Evolutionary conservation across 441 rosid genomes (phyloP).

Genomic region (Isatis lusitanica): DNA sequence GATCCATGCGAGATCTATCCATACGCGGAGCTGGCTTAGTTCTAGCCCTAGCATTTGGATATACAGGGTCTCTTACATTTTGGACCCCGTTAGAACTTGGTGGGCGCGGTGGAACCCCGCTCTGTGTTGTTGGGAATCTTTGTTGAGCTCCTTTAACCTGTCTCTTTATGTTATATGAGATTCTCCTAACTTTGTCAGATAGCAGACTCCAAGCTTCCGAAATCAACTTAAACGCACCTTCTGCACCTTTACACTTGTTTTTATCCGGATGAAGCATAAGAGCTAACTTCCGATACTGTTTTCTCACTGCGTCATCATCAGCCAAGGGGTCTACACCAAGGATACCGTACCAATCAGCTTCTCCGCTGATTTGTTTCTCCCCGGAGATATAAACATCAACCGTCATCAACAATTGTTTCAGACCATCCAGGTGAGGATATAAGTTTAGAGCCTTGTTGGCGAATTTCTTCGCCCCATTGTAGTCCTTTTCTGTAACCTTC

Average conservation of each 20-base stretch:
- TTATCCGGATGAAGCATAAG: slow-evolving; percentile 94
- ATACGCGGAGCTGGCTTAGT: slow-evolving; percentile 27
- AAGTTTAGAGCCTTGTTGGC: slow-evolving; percentile 78
- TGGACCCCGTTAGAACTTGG: slow-evolving; percentile 54
- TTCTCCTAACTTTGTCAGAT: slow-evolving; percentile 65
- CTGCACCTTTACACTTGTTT: slow-evolving; percentile 77
- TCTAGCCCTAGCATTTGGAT: slow-evolving; percentile 37
- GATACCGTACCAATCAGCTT: slow-evolving; percentile 78
- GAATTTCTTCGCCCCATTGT: slow-evolving; percentile 72
- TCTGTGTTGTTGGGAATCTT: slow-evolving; percentile 38
- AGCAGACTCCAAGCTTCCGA: slow-evolving; percentile 84
- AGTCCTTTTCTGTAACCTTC: slow-evolving; percentile 68
- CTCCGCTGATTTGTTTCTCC: slow-evolving; percentile 64
- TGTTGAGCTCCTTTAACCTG: slow-evolving; percentile 33
- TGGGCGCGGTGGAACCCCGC: slow-evolving; percentile 45
- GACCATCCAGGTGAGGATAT: slow-evolving; percentile 77
- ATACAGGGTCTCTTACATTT: slow-evolving; percentile 36
- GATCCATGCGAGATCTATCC: slow-evolving; percentile 25
- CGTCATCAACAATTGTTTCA: slow-evolving; percentile 58
- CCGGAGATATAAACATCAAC: slow-evolving; percentile 72
- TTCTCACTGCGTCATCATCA: slow-evolving; percentile 70
- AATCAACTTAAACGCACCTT: slow-evolving; percentile 85
- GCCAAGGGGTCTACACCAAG: slow-evolving; percentile 68
- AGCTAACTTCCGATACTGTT: slow-evolving; percentile 74
- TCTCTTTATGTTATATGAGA: slow-evolving; percentile 59